Percentiles rank a stretch among this genome's conserved stretches.
phyloP scores from a whole-genome alignment of 2,329 filamentous ascomycete species.

The Juglanconis oblonga region DNA sequence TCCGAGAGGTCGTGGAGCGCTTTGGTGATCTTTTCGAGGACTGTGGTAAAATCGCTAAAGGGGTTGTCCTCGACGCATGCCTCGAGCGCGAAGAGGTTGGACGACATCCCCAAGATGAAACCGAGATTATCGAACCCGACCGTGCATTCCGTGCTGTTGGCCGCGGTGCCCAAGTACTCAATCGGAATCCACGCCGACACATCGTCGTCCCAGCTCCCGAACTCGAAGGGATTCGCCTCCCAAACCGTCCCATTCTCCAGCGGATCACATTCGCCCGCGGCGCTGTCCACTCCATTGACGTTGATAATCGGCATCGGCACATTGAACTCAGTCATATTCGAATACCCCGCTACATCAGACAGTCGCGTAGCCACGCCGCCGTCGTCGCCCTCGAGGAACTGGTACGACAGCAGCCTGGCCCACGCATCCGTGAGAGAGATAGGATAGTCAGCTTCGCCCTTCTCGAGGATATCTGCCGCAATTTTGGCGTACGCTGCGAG shows the following conservation, averaged over 20 bases:
- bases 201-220: conserved; percentile 7
- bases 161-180: background rate
- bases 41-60: background rate
- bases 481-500: background rate
- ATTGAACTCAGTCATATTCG: background rate
- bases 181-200: conserved; percentile 3
- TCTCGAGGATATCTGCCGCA: background rate
- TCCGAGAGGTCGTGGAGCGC: background rate
- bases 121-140: conserved; percentile 3
- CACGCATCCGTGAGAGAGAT: background rate
- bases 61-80: background rate
- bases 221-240: conserved; percentile 9
- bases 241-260: background rate
- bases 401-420: conserved; percentile 6
- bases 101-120: background rate
- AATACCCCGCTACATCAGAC: background rate
- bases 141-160: background rate
- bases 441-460: background rate
- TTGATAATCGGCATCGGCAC: conserved; percentile 3
- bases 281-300: background rate
- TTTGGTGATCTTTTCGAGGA: background rate
- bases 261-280: background rate
- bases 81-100: background rate
- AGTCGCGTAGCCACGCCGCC: background rate
- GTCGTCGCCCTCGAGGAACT: background rate